These are phyloP conservation scores for Entelexis sorbosivorans DNA, from an alignment of 1,139 yeast species.

Conservation along the genomic window DNA sequence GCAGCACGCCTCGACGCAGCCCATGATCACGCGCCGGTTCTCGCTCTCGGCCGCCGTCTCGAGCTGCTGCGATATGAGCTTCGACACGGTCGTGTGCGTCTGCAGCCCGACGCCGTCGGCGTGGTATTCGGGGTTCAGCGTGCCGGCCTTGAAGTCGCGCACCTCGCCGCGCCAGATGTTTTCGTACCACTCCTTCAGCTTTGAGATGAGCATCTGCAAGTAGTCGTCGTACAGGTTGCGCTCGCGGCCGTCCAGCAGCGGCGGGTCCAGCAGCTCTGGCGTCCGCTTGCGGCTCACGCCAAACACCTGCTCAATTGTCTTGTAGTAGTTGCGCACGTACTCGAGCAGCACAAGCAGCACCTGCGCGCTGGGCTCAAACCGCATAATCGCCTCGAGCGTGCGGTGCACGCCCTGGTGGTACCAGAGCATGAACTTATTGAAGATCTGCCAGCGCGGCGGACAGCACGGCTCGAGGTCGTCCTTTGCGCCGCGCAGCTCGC, in stretches of 20 bases:
- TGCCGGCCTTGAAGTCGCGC: constrained; percentile 48
- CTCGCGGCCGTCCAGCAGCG: constrained; percentile 50
- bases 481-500: constrained; percentile 59
- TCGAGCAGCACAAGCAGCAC: constrained; percentile 43
- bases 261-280: constrained; percentile 29
- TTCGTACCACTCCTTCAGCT: constrained; percentile 73
- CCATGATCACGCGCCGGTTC: constrained; percentile 68
- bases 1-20: constrained; percentile 72
- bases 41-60: constrained; percentile 85
- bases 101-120: constrained; percentile 57
- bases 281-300: constrained; percentile 30
- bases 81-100: constrained; percentile 59
- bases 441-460: constrained; percentile 70
- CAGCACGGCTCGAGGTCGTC: constrained; percentile 46
- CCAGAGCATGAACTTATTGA: constrained; percentile 48
- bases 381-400: constrained; percentile 49
- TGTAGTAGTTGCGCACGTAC: constrained; percentile 60
- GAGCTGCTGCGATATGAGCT: constrained; percentile 82
- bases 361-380: constrained; percentile 47
- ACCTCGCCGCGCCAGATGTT: constrained; percentile 58
- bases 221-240: constrained; percentile 61
- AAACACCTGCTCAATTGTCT: constrained; percentile 39
- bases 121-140: constrained; percentile 62
- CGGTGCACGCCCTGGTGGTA: constrained; percentile 60
- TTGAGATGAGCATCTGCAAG: constrained; percentile 51